Conservation (phyloP, 805 yeast species). For the Teunomyces stri region DNA sequence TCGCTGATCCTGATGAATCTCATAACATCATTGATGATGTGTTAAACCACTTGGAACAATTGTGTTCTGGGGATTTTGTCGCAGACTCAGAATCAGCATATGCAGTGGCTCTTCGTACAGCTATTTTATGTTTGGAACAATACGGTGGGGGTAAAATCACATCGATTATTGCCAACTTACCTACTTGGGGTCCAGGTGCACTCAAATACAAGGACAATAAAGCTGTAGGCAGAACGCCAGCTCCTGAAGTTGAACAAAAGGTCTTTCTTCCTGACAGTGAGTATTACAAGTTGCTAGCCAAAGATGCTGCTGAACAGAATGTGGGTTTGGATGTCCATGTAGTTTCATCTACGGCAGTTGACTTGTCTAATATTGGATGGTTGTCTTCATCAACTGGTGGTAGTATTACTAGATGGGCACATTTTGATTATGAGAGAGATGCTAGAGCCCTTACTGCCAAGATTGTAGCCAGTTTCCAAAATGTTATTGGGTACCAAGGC, state of each 20-base stretch:
- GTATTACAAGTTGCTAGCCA: constrained; percentile 59
- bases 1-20: constrained; percentile 74
- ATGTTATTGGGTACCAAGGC: constrained; percentile 70
- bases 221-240: constrained; percentile 38
- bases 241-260: constrained; percentile 46
- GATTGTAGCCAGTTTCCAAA: constrained; percentile 49
- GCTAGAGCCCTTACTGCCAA: constrained; percentile 63
- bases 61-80: constrained; percentile 34
- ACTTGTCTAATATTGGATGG: constrained; percentile 69
- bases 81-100: constrained; percentile 62
- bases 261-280: constrained; percentile 58
- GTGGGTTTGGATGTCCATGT: constrained; percentile 79
- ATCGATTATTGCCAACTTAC: constrained; percentile 63
- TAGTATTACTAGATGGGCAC: constrained; percentile 56
- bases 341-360: constrained; percentile 62
- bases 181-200: constrained; percentile 80
- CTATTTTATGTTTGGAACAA: constrained; percentile 55
- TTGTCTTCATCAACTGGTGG: constrained; percentile 76
- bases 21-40: constrained; percentile 63
- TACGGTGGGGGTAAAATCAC: constrained; percentile 86
- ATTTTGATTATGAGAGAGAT: constrained; percentile 67
- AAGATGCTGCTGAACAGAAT: constrained; percentile 52
- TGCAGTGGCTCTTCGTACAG: constrained; percentile 76
- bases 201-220: constrained; percentile 45
- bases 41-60: constrained; percentile 55